Conservation (phyloP, 176 grass and related monocot species). For the Elymus sibiricus region DNA sequence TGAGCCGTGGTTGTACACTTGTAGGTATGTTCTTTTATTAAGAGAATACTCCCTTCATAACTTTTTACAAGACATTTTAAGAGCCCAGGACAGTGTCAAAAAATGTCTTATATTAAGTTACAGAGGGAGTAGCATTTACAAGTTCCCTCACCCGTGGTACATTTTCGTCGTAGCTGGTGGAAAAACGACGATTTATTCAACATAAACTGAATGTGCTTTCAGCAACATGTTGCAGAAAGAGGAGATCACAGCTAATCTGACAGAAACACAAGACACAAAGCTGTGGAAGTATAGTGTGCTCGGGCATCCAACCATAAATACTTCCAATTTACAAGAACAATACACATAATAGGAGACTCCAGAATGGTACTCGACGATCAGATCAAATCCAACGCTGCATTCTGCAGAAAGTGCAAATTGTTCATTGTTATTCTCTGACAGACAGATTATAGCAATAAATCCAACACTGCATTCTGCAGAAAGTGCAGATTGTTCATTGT, state of each 20-base stretch:
- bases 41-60: too few species aligned
- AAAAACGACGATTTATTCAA: background rate
- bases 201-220: background rate
- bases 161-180: background rate
- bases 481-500: background rate
- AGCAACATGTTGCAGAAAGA: background rate
- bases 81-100: too few species aligned
- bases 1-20: too few species aligned
- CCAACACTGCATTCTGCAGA: background rate
- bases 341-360: background rate
- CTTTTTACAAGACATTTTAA: too few species aligned
- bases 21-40: too few species aligned
- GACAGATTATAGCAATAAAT: background rate
- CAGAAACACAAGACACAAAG: background rate
- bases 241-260: conserved; percentile 13
- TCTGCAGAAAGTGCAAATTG: background rate
- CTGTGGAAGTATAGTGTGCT: background rate
- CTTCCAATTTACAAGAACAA: conserved; percentile 15
- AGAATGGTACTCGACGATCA: background rate
- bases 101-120: too few species aligned
- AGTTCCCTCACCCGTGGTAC: background rate
- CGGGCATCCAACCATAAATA: background rate
- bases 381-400: conserved; percentile 1
- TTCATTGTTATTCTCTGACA: background rate
- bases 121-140: background rate